These are phyloP conservation scores for Aspergillus melleus DNA, from an alignment of 2,329 filamentous ascomycete genomes.

Conservation along the genomic window DNA sequence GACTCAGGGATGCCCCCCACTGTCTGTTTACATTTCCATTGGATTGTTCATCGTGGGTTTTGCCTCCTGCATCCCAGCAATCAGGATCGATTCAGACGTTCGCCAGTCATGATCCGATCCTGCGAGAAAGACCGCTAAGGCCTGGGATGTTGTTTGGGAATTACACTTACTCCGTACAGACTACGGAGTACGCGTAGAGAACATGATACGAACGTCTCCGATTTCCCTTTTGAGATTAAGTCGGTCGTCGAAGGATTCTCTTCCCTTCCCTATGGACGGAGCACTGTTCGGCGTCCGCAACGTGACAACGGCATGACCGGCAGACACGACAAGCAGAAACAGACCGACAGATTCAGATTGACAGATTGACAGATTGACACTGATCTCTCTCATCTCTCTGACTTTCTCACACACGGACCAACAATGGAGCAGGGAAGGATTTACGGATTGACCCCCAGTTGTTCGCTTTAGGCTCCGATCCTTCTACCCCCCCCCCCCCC, in stretches of 20 bases:
- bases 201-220: not conserved
- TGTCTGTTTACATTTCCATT: not conserved
- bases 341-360: not conserved
- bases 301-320: not conserved
- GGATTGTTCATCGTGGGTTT: not conserved
- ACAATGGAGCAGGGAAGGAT: not conserved
- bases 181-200: not conserved
- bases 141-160: not conserved
- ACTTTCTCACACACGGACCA: not conserved
- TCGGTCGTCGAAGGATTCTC: not conserved
- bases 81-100: constrained; percentile 11
- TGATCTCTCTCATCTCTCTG: not conserved
- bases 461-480: not conserved
- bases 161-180: no score
- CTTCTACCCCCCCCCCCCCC: not conserved
- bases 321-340: not conserved
- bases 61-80: constrained; percentile 7
- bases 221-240: constrained; percentile 2
- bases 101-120: constrained; percentile 3
- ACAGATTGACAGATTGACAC: not conserved
- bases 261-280: not conserved
- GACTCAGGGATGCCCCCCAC: constrained; percentile 23
- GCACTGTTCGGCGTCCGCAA: not conserved
- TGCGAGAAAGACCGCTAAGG: not conserved
- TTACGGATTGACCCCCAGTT: not conserved